A percentile compares a stretch with the other conserved stretches of the same genome.
phyloP scores from a whole-genome alignment of 2,329 filamentous ascomycete genomes.

The Talaromyces sp. region DNA sequence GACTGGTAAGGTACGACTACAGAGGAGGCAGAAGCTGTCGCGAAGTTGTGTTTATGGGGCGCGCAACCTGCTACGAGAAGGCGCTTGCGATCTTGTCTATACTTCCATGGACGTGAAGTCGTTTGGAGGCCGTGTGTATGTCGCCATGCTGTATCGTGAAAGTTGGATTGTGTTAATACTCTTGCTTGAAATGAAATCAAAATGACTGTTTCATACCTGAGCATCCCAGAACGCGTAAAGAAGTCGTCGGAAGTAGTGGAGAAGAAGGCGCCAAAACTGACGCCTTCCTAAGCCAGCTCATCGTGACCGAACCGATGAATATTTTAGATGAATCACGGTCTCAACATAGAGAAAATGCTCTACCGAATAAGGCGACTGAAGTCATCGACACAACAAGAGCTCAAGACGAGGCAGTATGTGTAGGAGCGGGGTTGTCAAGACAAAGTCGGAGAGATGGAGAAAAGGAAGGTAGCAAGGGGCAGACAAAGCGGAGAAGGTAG shows the following conservation, averaged over 20 bases:
- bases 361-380: background rate
- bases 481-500: conserved; percentile 10
- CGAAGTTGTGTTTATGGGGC: background rate
- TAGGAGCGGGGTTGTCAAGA: background rate
- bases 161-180: background rate
- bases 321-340: background rate
- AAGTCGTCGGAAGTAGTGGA: background rate
- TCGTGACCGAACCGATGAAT: conserved; percentile 1
- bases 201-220: conserved; percentile 8
- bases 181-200: background rate
- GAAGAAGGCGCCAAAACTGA: conserved; percentile 10
- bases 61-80: background rate
- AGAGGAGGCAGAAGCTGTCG: conserved; percentile 13
- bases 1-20: conserved; percentile 59
- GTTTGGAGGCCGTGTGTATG: background rate
- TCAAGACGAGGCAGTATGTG: background rate
- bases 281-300: conserved; percentile 18
- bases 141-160: conserved; percentile 3
- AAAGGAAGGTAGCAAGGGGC: background rate
- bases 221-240: conserved; percentile 4
- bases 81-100: background rate
- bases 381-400: background rate
- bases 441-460: background rate
- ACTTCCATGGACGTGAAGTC: background rate
- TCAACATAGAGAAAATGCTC: conserved; percentile 6